Percentiles rank a stretch among this genome's conserved stretches.
Evolutionary conservation across 768 basidiomycete species (phyloP).

Genomic region (Phallus indusiatus): DNA sequence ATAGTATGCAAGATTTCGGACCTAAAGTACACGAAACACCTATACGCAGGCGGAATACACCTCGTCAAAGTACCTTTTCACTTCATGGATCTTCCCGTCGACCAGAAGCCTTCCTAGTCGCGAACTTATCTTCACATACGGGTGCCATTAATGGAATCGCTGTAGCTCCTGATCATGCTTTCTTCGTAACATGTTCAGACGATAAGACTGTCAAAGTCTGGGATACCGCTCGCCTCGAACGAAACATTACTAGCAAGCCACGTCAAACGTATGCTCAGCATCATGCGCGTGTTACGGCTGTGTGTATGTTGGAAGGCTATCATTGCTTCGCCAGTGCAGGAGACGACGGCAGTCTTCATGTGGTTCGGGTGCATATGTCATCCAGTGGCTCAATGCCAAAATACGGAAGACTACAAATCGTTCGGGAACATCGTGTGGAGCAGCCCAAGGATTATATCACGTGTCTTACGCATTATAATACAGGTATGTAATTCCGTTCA

Average conservation of each 20-base stretch:
- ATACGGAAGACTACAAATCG: conserved; percentile 68
- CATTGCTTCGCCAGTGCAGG: conserved; percentile 70
- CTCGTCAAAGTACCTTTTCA: conserved; percentile 55
- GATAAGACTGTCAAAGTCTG: conserved; percentile 32
- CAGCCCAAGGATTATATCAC: conserved; percentile 73
- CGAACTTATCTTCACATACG: conserved; percentile 76
- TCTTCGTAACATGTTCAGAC: conserved; percentile 46
- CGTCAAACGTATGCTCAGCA: conserved; percentile 60
- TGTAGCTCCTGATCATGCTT: conserved; percentile 88
- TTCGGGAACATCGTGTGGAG: conserved; percentile 74
- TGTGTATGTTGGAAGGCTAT: conserved; percentile 77
- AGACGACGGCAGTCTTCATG: conserved; percentile 24
- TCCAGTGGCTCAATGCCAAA: conserved; percentile 65
- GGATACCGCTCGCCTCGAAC: conserved; percentile 75
- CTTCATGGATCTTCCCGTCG: conserved; percentile 55
- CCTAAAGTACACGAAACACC: conserved; percentile 79
- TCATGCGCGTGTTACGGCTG: conserved; percentile 53
- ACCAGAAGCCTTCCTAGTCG: conserved; percentile 72
- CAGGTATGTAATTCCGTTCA: conserved; percentile 13
- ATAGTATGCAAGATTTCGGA: conserved; percentile 86
- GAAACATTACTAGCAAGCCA: conserved; percentile 84
- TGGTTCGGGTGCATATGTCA: conserved; percentile 73
- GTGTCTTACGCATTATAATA: conserved; percentile 64
- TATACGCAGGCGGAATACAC: conserved; percentile 62
- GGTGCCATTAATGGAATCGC: conserved; percentile 72